phyloP scores from a whole-genome alignment of 1,139 yeast genomes.

The Taphrina sp. region DNA sequence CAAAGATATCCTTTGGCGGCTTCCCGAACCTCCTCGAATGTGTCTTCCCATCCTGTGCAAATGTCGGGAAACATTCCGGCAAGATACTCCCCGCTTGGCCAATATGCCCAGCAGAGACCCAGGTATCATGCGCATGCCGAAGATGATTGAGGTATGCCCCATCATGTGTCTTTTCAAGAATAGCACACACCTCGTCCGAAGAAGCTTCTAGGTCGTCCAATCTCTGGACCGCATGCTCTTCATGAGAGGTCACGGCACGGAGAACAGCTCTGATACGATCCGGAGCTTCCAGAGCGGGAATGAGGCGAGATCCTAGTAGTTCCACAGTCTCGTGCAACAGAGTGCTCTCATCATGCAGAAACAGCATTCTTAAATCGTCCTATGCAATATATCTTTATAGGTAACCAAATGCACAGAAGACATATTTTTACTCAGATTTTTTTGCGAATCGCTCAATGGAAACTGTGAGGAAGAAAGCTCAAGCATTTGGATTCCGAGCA shows the following conservation, averaged over 20 bases:
- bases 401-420: no score
- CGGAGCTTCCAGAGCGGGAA: background rate
- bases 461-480: no score
- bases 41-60: background rate
- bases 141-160: background rate
- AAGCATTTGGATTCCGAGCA: no score
- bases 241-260: background rate
- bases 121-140: background rate
- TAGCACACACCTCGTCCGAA: background rate
- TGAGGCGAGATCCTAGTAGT: constrained; percentile 2
- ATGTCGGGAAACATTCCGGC: constrained; percentile 17
- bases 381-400: no score
- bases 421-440: no score
- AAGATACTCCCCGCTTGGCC: background rate
- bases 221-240: background rate
- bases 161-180: background rate
- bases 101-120: constrained; percentile 8
- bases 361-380: no score
- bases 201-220: background rate
- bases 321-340: constrained; percentile 1
- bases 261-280: background rate
- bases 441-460: no score
- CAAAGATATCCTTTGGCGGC: constrained; percentile 13
- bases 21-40: background rate
- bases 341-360: background rate